Evolutionary conservation across 2,329 filamentous ascomycete genomes (phyloP).

Genomic region (Domatiomyces globalis): DNA sequence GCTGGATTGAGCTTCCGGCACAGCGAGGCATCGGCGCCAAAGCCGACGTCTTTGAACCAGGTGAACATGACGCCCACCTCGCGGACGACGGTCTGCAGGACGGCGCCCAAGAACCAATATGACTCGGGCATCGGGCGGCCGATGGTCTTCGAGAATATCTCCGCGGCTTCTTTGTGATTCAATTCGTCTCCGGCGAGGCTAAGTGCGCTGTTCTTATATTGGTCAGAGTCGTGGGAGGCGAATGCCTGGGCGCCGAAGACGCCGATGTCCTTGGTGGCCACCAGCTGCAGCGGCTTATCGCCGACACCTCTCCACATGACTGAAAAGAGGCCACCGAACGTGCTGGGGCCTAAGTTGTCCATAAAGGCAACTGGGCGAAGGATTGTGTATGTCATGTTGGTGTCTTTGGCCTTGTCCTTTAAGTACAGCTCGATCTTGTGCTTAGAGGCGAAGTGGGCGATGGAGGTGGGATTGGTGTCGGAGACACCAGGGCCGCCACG

Average conservation of each 20-base stretch:
- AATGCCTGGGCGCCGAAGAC: constrained; percentile 34
- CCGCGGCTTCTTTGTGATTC: constrained; percentile 31
- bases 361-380: constrained; percentile 18
- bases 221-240: constrained; percentile 24
- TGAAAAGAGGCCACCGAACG: constrained; percentile 15
- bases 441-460: constrained; percentile 20
- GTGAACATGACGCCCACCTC: constrained; percentile 35
- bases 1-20: constrained; percentile 31
- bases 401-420: constrained; percentile 14
- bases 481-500: constrained; percentile 24
- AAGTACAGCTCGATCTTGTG: constrained; percentile 19
- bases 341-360: constrained; percentile 16
- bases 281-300: constrained; percentile 31
- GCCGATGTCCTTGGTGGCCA: constrained; percentile 38
- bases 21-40: constrained; percentile 28
- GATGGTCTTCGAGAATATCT: constrained; percentile 33
- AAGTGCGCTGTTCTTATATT: constrained; percentile 32
- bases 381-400: constrained; percentile 19
- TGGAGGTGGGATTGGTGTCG: constrained; percentile 13
- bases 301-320: constrained; percentile 23
- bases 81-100: constrained; percentile 10
- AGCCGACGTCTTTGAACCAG: constrained; percentile 39
- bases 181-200: constrained; percentile 41
- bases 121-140: constrained; percentile 30
- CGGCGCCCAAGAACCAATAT: constrained; percentile 10